These are phyloP conservation scores for Sisymbrium altissimum DNA, from an alignment of 345 rosid genomes.

Conservation along the genomic window DNA sequence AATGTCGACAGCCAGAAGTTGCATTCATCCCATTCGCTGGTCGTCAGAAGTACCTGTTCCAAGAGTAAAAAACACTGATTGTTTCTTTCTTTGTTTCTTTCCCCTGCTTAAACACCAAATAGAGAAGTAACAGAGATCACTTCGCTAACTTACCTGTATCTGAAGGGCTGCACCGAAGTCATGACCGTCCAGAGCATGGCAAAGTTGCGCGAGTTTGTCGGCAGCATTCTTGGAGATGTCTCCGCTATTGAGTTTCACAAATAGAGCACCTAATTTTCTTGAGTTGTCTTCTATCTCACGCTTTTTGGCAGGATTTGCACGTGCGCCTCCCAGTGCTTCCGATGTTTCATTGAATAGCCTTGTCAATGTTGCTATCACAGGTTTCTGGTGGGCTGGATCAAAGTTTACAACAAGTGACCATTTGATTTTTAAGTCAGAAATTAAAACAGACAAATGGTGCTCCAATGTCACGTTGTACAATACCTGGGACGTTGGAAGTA, in stretches of 20 bases:
- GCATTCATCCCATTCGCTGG: conserved; percentile 99
- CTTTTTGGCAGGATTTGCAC: conserved; percentile 84
- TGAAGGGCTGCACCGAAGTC: conserved; percentile 81
- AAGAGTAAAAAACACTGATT: not conserved
- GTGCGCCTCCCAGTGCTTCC: conserved; percentile 88
- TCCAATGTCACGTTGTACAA: conserved; percentile 2
- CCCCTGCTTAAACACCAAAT: not conserved
- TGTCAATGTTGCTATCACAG: conserved; percentile 69
- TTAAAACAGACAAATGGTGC: conserved; percentile 9
- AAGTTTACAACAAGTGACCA: conserved; percentile 2
- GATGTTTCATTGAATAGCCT: conserved; percentile 96
- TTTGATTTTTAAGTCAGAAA: not conserved
- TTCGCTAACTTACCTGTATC: conserved; percentile 62
- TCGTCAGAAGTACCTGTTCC: conserved; percentile 78
- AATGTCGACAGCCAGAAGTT: conserved; percentile 90
- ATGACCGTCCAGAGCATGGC: conserved; percentile 81
- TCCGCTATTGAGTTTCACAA: conserved; percentile 83
- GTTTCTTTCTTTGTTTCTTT: too few species aligned
- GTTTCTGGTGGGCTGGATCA: conserved; percentile 69
- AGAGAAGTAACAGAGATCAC: not conserved
- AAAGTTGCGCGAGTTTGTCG: conserved; percentile 81
- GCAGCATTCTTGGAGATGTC: conserved; percentile 93
- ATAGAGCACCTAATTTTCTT: conserved; percentile 83
- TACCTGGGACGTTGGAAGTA: conserved; percentile 88
- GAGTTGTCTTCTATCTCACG: conserved; percentile 98